Base-by-base conservation (phyloP, 192 early-diverging fungal species). In the Entomortierella chlamydospora region DNA sequence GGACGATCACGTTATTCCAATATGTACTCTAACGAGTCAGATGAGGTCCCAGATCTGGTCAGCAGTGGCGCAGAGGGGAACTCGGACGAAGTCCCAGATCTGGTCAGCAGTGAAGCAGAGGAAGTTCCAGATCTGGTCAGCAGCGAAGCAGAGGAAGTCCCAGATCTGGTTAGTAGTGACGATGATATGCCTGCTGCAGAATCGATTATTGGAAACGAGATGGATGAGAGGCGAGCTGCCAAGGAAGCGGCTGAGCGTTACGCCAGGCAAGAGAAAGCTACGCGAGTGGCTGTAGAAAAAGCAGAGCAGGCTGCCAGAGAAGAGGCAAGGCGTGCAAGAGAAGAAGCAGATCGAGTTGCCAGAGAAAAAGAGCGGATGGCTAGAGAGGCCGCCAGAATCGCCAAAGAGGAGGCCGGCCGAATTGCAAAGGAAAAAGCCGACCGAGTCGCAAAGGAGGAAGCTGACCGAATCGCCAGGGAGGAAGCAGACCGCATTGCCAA, bases 341-440 rank as follows among this genome's bases (percentile, higher is more conserved):
- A 64, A n/a, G 34, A 53, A 7, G 25, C 61, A 15, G 49, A 64
- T 1, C 64, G 53, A 31, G 25, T 58, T 51, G 66, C 55, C 56
- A 49, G 28, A 39, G 30, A 55, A 9, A 13, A 62, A 55, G 29
- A 42, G 34, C 54, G n/a, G 51, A 56, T 18, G 52, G 10, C 11
- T 37, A 65, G n/a, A n/a, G n/a, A n/a, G n/a, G n/a, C n/a, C n/a
- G n/a, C n/a, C n/a, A n/a, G n/a, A n/a, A n/a, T n/a, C n/a, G n/a
- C n/a, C n/a, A n/a, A n/a, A n/a, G n/a, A n/a, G n/a, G n/a, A n/a
- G n/a, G n/a, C n/a, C n/a, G n/a, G n/a, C n/a, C n/a, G n/a, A n/a
- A n/a, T n/a, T n/a, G n/a, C n/a, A n/a, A n/a, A n/a, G n/a, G n/a
- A n/a, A n/a, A n/a, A n/a, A n/a, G n/a, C n/a, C n/a, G n/a, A n/a